phyloP scores from a whole-genome alignment of 2,329 filamentous ascomycete species.

The Cladobotryum mycophilum region DNA sequence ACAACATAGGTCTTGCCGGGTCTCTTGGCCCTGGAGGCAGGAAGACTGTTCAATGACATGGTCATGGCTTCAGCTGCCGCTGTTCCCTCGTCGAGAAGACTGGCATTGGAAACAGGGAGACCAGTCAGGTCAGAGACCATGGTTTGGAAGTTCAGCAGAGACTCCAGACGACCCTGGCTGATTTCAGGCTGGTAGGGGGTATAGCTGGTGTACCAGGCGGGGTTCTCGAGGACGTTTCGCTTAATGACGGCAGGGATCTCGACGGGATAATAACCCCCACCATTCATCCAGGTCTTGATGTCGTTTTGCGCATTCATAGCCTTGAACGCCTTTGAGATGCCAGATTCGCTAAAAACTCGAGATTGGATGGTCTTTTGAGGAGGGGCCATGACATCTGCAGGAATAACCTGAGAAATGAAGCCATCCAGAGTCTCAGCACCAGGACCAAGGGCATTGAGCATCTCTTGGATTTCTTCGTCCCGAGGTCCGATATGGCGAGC shows the following conservation, averaged over 20 bases:
- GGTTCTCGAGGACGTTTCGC: conserved; percentile 86
- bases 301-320: conserved; percentile 34
- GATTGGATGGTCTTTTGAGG: conserved; percentile 33
- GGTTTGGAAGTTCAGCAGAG: conserved; percentile 91
- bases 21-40: conserved; percentile 64
- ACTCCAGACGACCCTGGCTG: conserved; percentile 89
- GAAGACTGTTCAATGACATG: conserved; percentile 72
- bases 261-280: conserved; percentile 83
- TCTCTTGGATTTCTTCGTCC: conserved; percentile 60
- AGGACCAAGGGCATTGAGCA: conserved; percentile 75
- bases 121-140: conserved; percentile 83
- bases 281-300: conserved; percentile 64
- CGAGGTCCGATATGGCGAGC: conserved; percentile 84
- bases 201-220: conserved; percentile 96
- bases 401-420: conserved; percentile 80
- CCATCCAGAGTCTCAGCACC: conserved; percentile 68
- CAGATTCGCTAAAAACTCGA: conserved; percentile 45
- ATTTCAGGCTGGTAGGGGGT: conserved; percentile 97
- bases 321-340: conserved; percentile 23
- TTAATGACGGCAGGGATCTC: conserved; percentile 84
- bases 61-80: conserved; percentile 96
- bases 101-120: conserved; percentile 83
- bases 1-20: conserved; percentile 77
- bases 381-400: conserved; percentile 59
- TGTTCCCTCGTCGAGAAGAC: conserved; percentile 83